phyloP scores from a whole-genome alignment of 2,329 filamentous ascomycete species.

The Botrytis fragariae region DNA sequence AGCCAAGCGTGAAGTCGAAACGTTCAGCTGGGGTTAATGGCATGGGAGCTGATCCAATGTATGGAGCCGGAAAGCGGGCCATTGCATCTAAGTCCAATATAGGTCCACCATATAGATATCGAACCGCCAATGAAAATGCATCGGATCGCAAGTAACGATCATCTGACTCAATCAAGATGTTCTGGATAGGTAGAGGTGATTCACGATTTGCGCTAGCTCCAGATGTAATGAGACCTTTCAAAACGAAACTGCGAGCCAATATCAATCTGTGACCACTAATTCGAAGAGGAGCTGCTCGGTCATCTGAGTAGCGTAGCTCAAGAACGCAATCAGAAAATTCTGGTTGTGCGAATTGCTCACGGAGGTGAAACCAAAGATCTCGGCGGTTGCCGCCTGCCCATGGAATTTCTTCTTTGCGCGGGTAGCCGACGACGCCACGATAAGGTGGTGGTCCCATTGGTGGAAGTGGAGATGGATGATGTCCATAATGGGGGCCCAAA shows the following conservation, averaged over 20 bases:
- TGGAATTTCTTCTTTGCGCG: slow-evolving; percentile 28
- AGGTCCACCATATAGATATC: slow-evolving; percentile 55
- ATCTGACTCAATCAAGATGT: slow-evolving; percentile 48
- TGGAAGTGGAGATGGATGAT: slow-evolving; percentile 42
- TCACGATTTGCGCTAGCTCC: slow-evolving; percentile 33
- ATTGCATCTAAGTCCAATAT: slow-evolving; percentile 42
- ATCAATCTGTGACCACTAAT: slow-evolving; percentile 56
- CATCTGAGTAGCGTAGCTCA: slow-evolving; percentile 47
- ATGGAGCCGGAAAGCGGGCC: slow-evolving; percentile 20
- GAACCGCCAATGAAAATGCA: slow-evolving; percentile 56
- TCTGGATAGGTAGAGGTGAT: slow-evolving; percentile 38
- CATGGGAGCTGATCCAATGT: slow-evolving; percentile 37
- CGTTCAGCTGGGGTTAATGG: slow-evolving; percentile 44
- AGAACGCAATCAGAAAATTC: slow-evolving; percentile 48
- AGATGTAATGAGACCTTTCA: slow-evolving; percentile 40
- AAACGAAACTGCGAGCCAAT: slow-evolving; percentile 50
- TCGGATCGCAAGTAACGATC: slow-evolving; percentile 55
- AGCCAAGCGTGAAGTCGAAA: slow-evolving; percentile 59
- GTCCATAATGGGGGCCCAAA: slow-evolving; percentile 37
- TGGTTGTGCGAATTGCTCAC: slow-evolving; percentile 42
- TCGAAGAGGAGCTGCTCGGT: slow-evolving; percentile 42
- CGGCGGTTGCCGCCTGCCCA: slow-evolving; percentile 38
- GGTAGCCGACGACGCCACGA: slow-evolving; percentile 21
- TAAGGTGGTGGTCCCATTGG: slow-evolving; percentile 37
- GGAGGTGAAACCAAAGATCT: slow-evolving; percentile 43